Percentiles rank a stretch among this genome's conserved stretches.
Evolutionary conservation across 768 basidiomycete genomes (phyloP).

Genomic region (Amanita subjunquillea): DNA sequence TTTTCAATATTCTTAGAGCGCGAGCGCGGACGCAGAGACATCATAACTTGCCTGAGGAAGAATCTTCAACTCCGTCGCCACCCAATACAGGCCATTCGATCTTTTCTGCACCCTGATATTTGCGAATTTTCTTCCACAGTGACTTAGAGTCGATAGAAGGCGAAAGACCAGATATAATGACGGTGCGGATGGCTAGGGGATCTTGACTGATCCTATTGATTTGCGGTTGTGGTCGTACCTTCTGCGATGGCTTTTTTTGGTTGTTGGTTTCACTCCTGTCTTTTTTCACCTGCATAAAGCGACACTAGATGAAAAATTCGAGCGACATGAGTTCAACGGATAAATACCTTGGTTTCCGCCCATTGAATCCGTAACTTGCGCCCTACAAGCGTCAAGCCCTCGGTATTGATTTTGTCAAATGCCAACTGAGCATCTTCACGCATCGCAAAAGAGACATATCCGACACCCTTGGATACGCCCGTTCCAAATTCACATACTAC

Average conservation of each 20-base stretch:
- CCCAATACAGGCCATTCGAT: conserved; percentile 58
- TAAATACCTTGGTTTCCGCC: conserved; percentile 68
- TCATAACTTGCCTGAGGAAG: conserved; percentile 33
- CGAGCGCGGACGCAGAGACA: neutral
- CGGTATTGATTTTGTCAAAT: conserved; percentile 50
- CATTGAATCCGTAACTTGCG: conserved; percentile 67
- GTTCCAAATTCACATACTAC: conserved; percentile 76
- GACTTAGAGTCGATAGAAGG: conserved; percentile 47
- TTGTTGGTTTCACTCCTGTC: conserved; percentile 17
- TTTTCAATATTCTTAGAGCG: conserved; percentile 11
- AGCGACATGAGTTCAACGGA: neutral
- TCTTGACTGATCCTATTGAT: conserved; percentile 34
- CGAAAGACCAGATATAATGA: conserved; percentile 70
- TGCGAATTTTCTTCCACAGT: conserved; percentile 83
- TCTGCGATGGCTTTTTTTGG: conserved; percentile 21
- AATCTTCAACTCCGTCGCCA: conserved; percentile 35
- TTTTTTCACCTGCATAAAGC: conserved; percentile 21
- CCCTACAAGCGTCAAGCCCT: conserved; percentile 57
- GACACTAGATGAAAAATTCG: neutral
- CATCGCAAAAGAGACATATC: conserved; percentile 88
- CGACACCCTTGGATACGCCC: conserved; percentile 84
- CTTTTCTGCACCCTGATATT: conserved; percentile 66
- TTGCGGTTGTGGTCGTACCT: conserved; percentile 20
- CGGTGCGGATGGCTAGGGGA: conserved; percentile 75
- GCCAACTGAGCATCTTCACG: conserved; percentile 80